phyloP scores from a whole-genome alignment of 257 asterid species.

The Fraxinus cuspidata region DNA sequence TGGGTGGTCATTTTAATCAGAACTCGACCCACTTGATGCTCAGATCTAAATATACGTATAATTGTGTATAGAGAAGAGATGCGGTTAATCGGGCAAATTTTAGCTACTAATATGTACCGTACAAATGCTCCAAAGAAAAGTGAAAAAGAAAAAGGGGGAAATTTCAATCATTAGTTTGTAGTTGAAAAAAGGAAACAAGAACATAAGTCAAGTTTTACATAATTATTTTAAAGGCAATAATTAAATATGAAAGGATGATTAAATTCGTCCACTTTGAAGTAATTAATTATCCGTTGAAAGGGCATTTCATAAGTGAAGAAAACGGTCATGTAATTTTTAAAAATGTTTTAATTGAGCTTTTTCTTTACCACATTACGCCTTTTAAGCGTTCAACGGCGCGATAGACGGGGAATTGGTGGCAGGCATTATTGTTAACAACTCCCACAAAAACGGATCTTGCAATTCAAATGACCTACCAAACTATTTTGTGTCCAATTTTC shows the following conservation, averaged over 20 bases:
- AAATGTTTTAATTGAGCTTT: constrained; percentile 18
- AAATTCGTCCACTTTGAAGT: constrained; percentile 6
- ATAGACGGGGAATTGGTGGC: constrained; percentile 13
- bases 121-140: too few species aligned
- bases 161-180: background rate
- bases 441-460: too few species aligned
- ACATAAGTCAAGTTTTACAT: constrained; percentile 12
- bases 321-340: constrained; percentile 18
- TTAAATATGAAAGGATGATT: constrained; percentile 15
- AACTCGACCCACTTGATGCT: too few species aligned
- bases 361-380: constrained; percentile 19
- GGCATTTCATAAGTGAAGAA: constrained; percentile 4
- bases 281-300: constrained; percentile 29
- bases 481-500: too few species aligned
- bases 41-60: too few species aligned
- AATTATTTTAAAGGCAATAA: background rate
- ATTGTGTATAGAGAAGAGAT: too few species aligned
- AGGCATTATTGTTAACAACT: too few species aligned
- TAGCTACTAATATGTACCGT: too few species aligned
- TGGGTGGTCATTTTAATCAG: too few species aligned
- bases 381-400: constrained; percentile 29
- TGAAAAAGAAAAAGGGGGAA: too few species aligned
- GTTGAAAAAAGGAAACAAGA: background rate
- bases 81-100: too few species aligned
- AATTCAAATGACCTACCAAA: too few species aligned